phyloP scores from a whole-genome alignment of 352 stramenopile genomes.

The Phytophthora cactorum region DNA sequence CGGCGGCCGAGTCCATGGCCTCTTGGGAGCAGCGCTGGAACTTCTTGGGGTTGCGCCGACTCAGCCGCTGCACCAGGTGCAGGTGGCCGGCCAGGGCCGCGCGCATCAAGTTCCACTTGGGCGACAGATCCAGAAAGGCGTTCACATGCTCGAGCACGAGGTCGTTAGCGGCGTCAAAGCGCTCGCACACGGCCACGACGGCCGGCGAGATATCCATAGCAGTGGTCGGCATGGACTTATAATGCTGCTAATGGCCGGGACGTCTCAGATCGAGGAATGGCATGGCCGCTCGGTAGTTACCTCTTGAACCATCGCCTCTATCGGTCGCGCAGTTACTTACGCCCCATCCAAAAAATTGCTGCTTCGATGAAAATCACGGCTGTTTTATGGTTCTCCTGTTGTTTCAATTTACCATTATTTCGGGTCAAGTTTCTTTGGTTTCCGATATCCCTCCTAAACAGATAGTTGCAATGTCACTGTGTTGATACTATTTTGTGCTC shows the following conservation, averaged over 20 bases:
- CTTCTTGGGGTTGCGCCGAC: conserved; percentile 32
- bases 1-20: conserved; percentile 68
- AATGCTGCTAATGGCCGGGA: background rate
- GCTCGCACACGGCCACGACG: conserved; percentile 55
- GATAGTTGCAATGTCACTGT: background rate
- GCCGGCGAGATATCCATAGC: conserved; percentile 50
- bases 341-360: background rate
- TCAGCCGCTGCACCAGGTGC: conserved; percentile 57
- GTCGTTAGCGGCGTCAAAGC: conserved; percentile 47
- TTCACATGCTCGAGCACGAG: conserved; percentile 60
- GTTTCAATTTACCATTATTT: background rate
- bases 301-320: background rate
- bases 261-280: conserved; percentile 25
- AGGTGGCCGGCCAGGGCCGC: conserved; percentile 59
- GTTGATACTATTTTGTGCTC: background rate
- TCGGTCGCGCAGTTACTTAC: background rate
- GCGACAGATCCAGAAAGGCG: conserved; percentile 60
- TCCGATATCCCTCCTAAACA: background rate
- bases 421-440: background rate
- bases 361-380: conserved; percentile 2
- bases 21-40: conserved; percentile 63
- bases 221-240: background rate
- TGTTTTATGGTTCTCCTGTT: background rate
- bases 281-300: background rate
- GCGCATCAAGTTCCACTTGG: conserved; percentile 56